Evolutionary conservation across 2,329 filamentous ascomycete genomes (phyloP).

Genomic region (Pseudogymnoascus sp.): DNA sequence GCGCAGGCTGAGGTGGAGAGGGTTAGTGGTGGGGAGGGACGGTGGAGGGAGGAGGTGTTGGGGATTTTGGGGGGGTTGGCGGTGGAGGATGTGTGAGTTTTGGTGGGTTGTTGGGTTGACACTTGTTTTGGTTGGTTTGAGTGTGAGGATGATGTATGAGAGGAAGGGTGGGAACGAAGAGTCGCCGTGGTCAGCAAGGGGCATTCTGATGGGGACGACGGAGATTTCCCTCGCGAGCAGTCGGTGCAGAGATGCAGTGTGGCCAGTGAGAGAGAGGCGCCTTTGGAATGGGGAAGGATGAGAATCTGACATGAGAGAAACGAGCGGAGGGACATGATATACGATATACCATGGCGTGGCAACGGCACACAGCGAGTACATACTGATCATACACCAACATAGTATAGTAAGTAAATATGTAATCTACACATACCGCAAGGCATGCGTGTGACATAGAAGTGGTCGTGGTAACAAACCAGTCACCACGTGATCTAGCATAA

Average conservation of each 20-base stretch:
- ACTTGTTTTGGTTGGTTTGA: too few species aligned
- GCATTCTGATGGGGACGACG: not conserved
- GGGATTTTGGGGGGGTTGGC: slow-evolving; percentile 63
- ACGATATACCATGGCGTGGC: not conserved
- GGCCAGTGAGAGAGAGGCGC: not conserved
- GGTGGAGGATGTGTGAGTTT: slow-evolving; percentile 9
- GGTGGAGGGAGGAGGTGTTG: slow-evolving; percentile 50
- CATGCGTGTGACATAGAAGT: too few species aligned
- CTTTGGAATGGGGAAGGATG: not conserved
- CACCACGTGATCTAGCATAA: too few species aligned
- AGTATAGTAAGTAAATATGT: not conserved
- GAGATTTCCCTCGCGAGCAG: not conserved
- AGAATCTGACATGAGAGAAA: not conserved
- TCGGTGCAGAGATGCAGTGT: not conserved
- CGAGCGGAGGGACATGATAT: too few species aligned
- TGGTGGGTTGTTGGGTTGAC: not conserved
- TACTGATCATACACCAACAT: not conserved
- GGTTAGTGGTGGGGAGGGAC: slow-evolving; percentile 53
- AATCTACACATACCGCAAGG: not conserved
- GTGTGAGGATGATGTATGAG: not conserved
- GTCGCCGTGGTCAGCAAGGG: not conserved
- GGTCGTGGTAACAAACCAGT: too few species aligned
- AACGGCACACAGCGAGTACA: not conserved
- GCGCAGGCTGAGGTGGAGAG: slow-evolving; percentile 57
- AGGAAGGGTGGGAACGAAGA: not conserved